Percentiles rank a stretch among this genome's conserved stretches.
Evolutionary conservation across 768 basidiomycete species (phyloP).

Genomic region (Fomitopsis serialis): DNA sequence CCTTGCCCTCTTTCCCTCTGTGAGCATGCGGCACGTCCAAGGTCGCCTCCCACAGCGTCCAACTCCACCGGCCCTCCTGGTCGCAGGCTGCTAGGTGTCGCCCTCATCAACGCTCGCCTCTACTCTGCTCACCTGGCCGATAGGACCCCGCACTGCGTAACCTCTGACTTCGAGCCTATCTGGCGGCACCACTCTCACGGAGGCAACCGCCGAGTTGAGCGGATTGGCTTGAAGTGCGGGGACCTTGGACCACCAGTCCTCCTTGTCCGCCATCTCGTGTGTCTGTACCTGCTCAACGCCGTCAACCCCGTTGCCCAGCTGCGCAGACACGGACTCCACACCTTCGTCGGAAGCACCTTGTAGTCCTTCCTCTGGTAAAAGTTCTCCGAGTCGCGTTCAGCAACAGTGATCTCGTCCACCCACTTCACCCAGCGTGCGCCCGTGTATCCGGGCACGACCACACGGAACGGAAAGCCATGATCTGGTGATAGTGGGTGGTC

Average conservation of each 20-base stretch:
- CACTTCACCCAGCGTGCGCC: conserved; percentile 78
- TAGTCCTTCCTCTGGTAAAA: conserved; percentile 74
- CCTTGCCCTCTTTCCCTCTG: conserved; percentile 5
- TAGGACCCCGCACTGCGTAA: conserved; percentile 9
- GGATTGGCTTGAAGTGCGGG: conserved; percentile 55
- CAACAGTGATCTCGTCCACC: conserved; percentile 56
- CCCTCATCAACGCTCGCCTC: conserved; percentile 14
- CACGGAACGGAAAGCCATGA: conserved; percentile 63
- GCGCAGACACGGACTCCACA: not conserved
- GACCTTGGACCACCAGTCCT: conserved; percentile 44
- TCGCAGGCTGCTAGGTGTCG: conserved; percentile 10
- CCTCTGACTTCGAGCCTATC: conserved; percentile 7
- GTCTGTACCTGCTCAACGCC: too few relatives aligned
- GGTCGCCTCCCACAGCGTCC: conserved; percentile 63
- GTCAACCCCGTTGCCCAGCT: not conserved
- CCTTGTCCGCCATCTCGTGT: conserved; percentile 19
- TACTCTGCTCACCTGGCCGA: conserved; percentile 9
- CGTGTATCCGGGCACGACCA: conserved; percentile 61
- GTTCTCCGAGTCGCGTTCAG: conserved; percentile 42
- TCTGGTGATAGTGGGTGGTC: conserved; percentile 49
- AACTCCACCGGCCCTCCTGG: conserved; percentile 56
- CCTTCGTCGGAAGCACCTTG: conserved; percentile 34
- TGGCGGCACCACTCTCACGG: conserved; percentile 3
- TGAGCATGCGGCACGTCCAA: conserved; percentile 26
- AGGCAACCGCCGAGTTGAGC: conserved; percentile 56